Percentiles rank a stretch among this genome's conserved stretches.
Evolutionary conservation across 2,329 filamentous ascomycete species (phyloP).

Genomic region (Didymella lethalis): DNA sequence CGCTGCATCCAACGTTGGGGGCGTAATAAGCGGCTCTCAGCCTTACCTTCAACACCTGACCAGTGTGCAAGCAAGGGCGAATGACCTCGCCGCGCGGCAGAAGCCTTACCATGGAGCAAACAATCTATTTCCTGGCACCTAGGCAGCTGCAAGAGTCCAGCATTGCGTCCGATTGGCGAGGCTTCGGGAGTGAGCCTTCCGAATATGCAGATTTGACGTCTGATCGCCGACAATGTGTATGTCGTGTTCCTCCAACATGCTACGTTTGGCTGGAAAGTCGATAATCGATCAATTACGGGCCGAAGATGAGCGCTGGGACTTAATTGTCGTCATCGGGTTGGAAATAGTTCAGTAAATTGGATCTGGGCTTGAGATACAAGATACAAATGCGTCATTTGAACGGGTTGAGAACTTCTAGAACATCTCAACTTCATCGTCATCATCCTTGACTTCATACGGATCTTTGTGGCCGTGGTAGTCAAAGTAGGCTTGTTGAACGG

Average conservation of each 20-base stretch:
- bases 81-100: conserved; percentile 3
- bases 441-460: conserved; percentile 36
- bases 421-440: conserved; percentile 25
- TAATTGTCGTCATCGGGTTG: neutral
- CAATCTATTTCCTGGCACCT: neutral
- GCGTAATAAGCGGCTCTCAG: conserved; percentile 2
- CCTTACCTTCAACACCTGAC: conserved; percentile 1
- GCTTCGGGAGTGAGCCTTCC: neutral
- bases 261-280: conserved; percentile 4
- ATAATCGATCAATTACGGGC: neutral
- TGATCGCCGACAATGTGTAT: conserved; percentile 3
- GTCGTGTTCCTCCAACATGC: conserved; percentile 4
- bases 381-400: neutral
- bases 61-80: conserved; percentile 11
- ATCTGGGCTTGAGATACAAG: neutral
- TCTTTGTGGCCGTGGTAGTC: conserved; percentile 46
- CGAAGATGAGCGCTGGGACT: neutral
- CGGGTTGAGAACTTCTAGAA: conserved; percentile 20
- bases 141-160: neutral
- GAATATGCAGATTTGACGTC: neutral
- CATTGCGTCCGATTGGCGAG: neutral
- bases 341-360: neutral
- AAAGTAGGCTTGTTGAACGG: conserved; percentile 44
- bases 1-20: neutral
- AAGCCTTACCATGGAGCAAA: neutral